These are phyloP conservation scores for Cenchrus americanus DNA, from an alignment of 176 grass and related monocot genomes.

Conservation along the genomic window DNA sequence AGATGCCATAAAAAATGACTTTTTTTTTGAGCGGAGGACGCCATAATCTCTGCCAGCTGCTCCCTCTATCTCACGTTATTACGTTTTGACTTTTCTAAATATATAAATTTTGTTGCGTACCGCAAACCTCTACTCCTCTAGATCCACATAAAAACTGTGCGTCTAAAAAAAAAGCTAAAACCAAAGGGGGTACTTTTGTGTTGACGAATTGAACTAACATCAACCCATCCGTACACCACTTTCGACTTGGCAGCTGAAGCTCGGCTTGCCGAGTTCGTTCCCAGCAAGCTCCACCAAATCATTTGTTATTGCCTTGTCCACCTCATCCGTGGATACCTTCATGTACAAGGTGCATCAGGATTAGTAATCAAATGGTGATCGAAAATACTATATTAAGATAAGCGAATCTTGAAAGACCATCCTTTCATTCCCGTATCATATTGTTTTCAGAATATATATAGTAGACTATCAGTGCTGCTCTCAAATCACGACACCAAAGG, in stretches of 20 bases:
- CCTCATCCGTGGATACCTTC: constrained; percentile 19
- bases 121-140: too few species aligned
- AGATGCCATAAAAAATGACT: too few species aligned
- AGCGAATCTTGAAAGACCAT: neutral
- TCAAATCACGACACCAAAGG: neutral
- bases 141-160: too few species aligned
- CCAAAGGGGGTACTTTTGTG: too few species aligned
- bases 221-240: constrained; percentile 3
- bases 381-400: neutral
- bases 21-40: too few species aligned
- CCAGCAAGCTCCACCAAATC: constrained; percentile 31
- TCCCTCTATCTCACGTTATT: too few species aligned
- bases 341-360: neutral
- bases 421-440: neutral
- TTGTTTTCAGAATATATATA: neutral
- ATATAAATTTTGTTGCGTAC: too few species aligned
- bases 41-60: too few species aligned
- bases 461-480: neutral
- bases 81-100: too few species aligned
- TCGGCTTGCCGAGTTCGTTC: neutral
- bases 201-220: neutral
- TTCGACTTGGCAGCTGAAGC: constrained; percentile 37
- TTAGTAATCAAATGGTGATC: neutral
- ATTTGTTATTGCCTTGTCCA: constrained; percentile 39
- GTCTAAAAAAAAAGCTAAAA: too few species aligned